Evolutionary conservation across 306 rosid genomes (phyloP), one percentile per base, ranked within the genome.

Genomic region (Ceratonia siliqua): DNA sequence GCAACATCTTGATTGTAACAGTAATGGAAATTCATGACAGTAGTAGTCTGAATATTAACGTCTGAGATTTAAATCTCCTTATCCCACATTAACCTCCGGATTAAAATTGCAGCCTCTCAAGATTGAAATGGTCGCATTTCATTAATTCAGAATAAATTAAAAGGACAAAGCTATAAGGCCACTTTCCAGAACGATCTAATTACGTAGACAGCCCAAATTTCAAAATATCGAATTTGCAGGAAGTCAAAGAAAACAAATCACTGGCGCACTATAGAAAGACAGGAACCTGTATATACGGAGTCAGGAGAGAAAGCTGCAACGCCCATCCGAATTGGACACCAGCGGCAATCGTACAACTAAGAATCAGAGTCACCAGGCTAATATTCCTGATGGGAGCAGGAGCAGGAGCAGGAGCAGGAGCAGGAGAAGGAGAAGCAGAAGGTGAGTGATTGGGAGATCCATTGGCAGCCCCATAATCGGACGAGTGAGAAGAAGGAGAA

Each of bases 241-340:
- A 6, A 17, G 11, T 5, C 0, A 8, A 5, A 3, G 3, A 22
- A 72, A 66, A 30, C 21, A 36, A 54, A 66, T n/a, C 28, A 54
- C 25, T 36, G 30, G 18, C 3, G 18, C 17, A 45, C 36, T 8
- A 2, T 9, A 65, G 22, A 2, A 12, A 50, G 32, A 33, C 22
- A 42, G 7, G 65, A 27, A 94, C 99, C 97, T 94, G 99, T 73
- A 92, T 82, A 68, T 94, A 94, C 1, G 99, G 99, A 63, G 98
- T 94, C 50, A 94, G 77, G 25, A 92, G 96, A 57, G 99, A 94
- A 54, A 94, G 98, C 78, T 94, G 98, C 81, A 94, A 82, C 58
- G 98, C 98, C 98, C 98, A 94, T n/a, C 98, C 98, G 39, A 94
- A 94, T 68, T 94, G 98, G 58, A 94, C 98, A 2, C 98, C 99